These are phyloP conservation scores for Penicillium soppii DNA, from an alignment of 495 filamentous ascomycete genomes.

Conservation along the genomic window DNA sequence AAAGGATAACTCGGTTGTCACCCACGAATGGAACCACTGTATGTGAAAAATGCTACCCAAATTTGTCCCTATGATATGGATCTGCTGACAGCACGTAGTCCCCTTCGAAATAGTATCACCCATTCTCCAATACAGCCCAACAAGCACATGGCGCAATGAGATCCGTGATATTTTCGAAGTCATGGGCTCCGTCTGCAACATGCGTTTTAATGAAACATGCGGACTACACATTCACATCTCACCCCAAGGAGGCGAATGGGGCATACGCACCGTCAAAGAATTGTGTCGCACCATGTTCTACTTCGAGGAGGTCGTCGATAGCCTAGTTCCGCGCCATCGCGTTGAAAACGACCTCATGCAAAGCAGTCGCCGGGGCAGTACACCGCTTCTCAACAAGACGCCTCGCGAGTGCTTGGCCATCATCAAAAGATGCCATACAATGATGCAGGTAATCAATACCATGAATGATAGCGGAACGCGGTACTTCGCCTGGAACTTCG, in stretches of 20 bases:
- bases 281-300: background rate
- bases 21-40: background rate
- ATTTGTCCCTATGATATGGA: too few species aligned
- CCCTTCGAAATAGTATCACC: background rate
- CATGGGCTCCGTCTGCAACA: background rate
- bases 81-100: background rate
- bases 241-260: background rate
- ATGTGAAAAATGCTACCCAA: too few species aligned
- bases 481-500: background rate
- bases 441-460: background rate
- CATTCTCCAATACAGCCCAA: background rate
- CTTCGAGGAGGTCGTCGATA: background rate
- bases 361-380: background rate
- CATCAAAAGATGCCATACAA: background rate
- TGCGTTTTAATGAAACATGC: background rate
- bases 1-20: background rate
- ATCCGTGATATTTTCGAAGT: background rate
- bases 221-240: background rate
- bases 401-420: background rate
- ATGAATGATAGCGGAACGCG: background rate
- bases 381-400: background rate
- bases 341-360: background rate
- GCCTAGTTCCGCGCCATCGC: background rate
- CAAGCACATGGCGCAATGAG: background rate
- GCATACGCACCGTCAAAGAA: background rate